Evolutionary conservation across 768 basidiomycete species (phyloP).

Genomic region (Tephrocybe sp.): DNA sequence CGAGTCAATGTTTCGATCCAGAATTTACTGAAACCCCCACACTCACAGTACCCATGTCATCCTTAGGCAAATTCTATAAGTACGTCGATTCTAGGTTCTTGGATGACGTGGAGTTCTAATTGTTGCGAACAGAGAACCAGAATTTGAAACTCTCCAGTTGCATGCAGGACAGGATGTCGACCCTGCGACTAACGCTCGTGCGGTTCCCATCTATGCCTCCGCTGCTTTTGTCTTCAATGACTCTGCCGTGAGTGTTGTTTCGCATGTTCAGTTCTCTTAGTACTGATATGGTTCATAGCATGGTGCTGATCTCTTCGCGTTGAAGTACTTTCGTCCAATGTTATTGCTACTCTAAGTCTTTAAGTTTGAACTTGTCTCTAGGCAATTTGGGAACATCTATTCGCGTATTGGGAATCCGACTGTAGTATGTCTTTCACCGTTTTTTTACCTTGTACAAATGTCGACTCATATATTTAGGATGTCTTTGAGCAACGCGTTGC

Average conservation of each 20-base stretch:
- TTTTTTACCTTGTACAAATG: too few relatives aligned
- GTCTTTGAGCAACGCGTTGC: slow-evolving; percentile 81
- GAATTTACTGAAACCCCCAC: not conserved
- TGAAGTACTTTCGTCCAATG: not conserved
- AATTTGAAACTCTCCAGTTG: slow-evolving; percentile 79
- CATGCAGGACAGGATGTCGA: slow-evolving; percentile 73
- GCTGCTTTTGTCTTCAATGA: slow-evolving; percentile 47
- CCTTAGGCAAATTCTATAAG: not conserved
- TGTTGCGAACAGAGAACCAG: slow-evolving; percentile 43
- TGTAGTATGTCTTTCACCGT: too few relatives aligned
- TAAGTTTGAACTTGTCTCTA: not conserved
- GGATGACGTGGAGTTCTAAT: not conserved
- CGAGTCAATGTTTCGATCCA: not conserved
- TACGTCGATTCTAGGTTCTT: not conserved
- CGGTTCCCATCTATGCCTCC: slow-evolving; percentile 74
- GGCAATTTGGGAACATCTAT: slow-evolving; percentile 34
- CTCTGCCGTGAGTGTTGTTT: slow-evolving; percentile 20
- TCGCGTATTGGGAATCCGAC: slow-evolving; percentile 72
- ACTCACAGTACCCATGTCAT: not conserved
- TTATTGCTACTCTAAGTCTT: too few relatives aligned
- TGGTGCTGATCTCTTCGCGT: not conserved
- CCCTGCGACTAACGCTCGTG: slow-evolving; percentile 66
- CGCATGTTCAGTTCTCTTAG: slow-evolving; percentile 54
- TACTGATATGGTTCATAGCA: not conserved
- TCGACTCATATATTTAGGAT: slow-evolving; percentile 34